phyloP scores from a whole-genome alignment of 2,329 filamentous ascomycete species.

The Fusarium sublunatum region DNA sequence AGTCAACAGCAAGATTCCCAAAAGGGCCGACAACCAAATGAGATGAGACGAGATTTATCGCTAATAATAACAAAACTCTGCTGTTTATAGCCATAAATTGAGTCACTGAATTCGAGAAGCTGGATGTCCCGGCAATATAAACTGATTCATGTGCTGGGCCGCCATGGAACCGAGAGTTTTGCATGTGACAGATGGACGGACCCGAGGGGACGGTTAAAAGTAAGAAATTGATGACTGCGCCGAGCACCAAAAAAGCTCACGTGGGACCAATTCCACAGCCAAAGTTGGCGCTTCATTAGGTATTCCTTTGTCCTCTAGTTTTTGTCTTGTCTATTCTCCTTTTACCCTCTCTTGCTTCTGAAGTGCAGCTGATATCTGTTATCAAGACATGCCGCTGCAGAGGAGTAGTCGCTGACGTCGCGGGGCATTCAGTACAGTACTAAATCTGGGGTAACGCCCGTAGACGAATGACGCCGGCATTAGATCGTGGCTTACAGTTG shows the following conservation, averaged over 20 bases:
- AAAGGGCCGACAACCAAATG: background rate
- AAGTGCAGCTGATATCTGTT: background rate
- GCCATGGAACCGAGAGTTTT: conserved; percentile 28
- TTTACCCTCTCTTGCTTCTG: background rate
- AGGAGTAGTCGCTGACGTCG: conserved; percentile 30
- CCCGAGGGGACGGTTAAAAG: conserved; percentile 21
- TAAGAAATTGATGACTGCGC: conserved; percentile 38
- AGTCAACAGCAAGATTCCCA: too few relatives aligned
- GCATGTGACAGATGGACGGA: conserved; percentile 41
- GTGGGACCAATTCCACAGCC: conserved; percentile 27
- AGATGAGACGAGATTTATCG: background rate
- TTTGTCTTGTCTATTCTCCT: background rate
- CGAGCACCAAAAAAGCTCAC: conserved; percentile 36
- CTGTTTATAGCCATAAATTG: conserved; percentile 3
- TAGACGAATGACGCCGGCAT: conserved; percentile 48
- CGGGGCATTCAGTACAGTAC: conserved; percentile 28
- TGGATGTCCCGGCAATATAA: conserved; percentile 6
- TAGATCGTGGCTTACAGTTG: conserved; percentile 38
- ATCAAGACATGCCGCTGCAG: conserved; percentile 24
- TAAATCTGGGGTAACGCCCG: conserved; percentile 21
- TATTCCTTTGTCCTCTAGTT: background rate
- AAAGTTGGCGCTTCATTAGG: conserved; percentile 7
- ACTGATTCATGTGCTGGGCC: conserved; percentile 25
- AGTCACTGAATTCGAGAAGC: background rate
- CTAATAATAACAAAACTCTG: conserved; percentile 13